Evolutionary conservation across 2,329 filamentous ascomycete genomes (phyloP).

Genomic region (Diaporthe sp.): DNA sequence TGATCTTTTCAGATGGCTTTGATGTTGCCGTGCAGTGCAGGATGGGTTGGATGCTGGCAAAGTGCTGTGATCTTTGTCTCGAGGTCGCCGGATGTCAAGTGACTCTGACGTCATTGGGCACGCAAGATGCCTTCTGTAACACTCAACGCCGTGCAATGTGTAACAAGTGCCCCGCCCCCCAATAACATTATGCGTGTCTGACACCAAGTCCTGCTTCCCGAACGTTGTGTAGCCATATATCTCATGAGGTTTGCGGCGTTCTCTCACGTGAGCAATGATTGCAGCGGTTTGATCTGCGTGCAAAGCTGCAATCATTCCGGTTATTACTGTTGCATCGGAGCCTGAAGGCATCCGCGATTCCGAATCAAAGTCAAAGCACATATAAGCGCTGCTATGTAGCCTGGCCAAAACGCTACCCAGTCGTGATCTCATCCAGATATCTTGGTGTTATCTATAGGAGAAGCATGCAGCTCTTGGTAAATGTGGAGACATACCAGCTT

Average conservation of each 20-base stretch:
- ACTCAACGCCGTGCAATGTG: conserved; percentile 12
- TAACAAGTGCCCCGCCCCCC: not conserved
- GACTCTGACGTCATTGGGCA: conserved; percentile 24
- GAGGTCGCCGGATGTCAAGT: not conserved
- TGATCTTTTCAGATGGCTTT: not conserved
- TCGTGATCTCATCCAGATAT: not conserved
- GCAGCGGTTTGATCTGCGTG: not conserved
- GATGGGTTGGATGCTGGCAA: not conserved
- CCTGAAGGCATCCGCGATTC: not conserved
- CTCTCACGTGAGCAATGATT: not conserved
- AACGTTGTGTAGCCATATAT: not conserved
- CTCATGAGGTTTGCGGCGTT: not conserved
- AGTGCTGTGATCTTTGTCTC: not conserved
- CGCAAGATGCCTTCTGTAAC: conserved; percentile 6
- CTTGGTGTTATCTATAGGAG: too few relatives aligned
- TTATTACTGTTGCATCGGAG: not conserved
- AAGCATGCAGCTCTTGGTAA: too few relatives aligned
- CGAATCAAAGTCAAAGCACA: not conserved
- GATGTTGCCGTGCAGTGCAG: not conserved
- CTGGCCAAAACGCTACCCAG: not conserved
- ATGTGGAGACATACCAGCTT: not conserved
- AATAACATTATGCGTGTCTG: not conserved
- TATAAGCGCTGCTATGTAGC: too few relatives aligned
- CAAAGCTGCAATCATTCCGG: not conserved
- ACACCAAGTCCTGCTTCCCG: not conserved